Evolutionary conservation across 31 red algal genomes (phyloP).

Genomic region (Bonnemaisonia californica): DNA sequence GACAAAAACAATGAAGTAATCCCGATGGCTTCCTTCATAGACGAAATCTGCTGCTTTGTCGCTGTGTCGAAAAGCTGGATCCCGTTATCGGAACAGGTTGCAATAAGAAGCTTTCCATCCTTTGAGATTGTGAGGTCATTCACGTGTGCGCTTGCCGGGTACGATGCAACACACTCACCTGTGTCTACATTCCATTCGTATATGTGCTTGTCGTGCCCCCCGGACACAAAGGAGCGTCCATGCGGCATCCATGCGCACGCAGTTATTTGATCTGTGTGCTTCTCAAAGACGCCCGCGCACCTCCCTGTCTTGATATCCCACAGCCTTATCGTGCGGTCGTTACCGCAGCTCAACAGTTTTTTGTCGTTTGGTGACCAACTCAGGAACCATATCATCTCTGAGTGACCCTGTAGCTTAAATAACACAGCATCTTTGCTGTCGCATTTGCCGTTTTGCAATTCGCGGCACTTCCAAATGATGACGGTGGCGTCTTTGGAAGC

Average conservation of each 20-base stretch:
- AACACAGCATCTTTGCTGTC: conserved; percentile 50
- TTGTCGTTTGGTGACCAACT: conserved; percentile 92
- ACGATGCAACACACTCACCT: conserved; percentile 42
- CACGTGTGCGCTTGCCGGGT: conserved; percentile 49
- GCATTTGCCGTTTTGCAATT: conserved; percentile 36
- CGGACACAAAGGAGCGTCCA: conserved; percentile 72
- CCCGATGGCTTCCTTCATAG: conserved; percentile 51
- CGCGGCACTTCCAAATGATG: conserved; percentile 71
- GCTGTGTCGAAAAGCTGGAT: conserved; percentile 64
- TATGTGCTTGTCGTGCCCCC: conserved; percentile 63
- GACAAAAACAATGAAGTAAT: conserved; percentile 70
- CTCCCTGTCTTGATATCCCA: conserved; percentile 82
- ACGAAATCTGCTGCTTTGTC: conserved; percentile 38
- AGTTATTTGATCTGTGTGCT: conserved; percentile 82
- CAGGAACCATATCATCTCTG: conserved; percentile 72
- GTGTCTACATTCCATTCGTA: conserved; percentile 68
- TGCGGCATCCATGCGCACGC: conserved; percentile 92
- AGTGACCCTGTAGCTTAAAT: conserved; percentile 67
- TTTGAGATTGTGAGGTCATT: conserved; percentile 59
- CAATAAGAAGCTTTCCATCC: conserved; percentile 65
- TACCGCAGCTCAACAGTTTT: conserved; percentile 67
- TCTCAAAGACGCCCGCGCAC: conserved; percentile 62
- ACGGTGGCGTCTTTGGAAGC: conserved; percentile 80
- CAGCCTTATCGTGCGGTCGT: conserved; percentile 75
- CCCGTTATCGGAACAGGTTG: conserved; percentile 58